phyloP scores from a whole-genome alignment of 805 yeast genomes.

The Suhomyces kilbournensis region DNA sequence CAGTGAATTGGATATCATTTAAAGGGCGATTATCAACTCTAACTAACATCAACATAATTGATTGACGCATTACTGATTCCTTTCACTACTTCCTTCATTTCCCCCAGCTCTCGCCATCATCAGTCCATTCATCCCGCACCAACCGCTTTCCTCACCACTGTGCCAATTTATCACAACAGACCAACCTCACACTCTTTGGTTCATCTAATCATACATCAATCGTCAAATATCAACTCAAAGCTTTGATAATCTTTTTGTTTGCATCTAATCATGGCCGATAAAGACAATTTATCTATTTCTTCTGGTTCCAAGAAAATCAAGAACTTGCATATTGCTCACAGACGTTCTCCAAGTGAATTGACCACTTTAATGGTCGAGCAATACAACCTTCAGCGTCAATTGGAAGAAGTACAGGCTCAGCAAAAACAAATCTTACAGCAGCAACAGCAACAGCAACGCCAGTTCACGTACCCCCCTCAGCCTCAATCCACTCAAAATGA shows the following conservation, averaged over 20 bases:
- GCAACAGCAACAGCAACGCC: slow-evolving; percentile 29
- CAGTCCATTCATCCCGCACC: neutral
- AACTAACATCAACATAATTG: neutral
- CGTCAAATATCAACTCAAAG: neutral
- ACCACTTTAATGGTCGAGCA: slow-evolving; percentile 91
- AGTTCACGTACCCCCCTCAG: slow-evolving; percentile 24
- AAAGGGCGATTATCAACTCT: slow-evolving; percentile 1
- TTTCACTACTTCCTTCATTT: neutral
- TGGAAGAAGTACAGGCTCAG: slow-evolving; percentile 88
- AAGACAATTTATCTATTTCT: slow-evolving; percentile 9
- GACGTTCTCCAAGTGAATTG: slow-evolving; percentile 93
- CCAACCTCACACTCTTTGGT: neutral
- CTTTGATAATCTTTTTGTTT: neutral
- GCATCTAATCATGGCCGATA: slow-evolving; percentile 3
- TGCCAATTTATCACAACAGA: neutral
- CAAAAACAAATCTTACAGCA: slow-evolving; percentile 85
- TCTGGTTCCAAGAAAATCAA: slow-evolving; percentile 22
- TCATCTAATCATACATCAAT: neutral
- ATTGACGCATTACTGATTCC: neutral
- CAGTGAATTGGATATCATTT: slow-evolving; percentile 1
- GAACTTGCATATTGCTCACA: slow-evolving; percentile 85
- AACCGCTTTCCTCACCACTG: neutral
- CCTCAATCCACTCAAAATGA: slow-evolving; percentile 10
- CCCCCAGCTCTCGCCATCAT: neutral
- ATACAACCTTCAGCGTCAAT: slow-evolving; percentile 82